phyloP scores from a whole-genome alignment of 345 rosid species.

The Euphorbia pulcherrima region DNA sequence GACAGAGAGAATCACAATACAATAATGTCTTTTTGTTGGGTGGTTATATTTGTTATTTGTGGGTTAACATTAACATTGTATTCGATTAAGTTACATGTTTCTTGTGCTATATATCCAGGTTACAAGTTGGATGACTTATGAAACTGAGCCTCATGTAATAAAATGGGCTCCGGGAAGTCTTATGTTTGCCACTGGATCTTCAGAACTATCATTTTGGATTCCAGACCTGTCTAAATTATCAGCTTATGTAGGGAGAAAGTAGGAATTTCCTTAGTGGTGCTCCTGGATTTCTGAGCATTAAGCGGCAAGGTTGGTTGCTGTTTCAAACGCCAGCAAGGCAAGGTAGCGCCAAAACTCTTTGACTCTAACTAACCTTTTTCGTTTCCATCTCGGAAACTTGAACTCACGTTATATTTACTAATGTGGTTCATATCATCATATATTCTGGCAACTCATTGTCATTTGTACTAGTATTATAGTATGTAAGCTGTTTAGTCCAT shows the following conservation, averaged over 20 bases:
- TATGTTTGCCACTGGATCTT: conserved; percentile 85
- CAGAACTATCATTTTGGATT: conserved; percentile 78
- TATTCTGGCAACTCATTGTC: background rate
- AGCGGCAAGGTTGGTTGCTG: background rate
- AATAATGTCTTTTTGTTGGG: background rate
- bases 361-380: no score
- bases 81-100: background rate
- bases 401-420: no score
- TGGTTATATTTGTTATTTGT: background rate
- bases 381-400: no score
- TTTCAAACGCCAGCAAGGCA: no score
- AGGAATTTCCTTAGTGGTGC: background rate
- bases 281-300: background rate
- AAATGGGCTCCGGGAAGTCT: conserved; percentile 97
- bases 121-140: conserved; percentile 77
- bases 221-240: conserved; percentile 87
- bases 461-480: no score
- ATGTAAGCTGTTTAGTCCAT: background rate
- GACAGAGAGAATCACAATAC: background rate
- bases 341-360: no score
- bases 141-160: conserved; percentile 67
- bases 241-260: conserved; percentile 77
- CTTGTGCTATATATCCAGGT: conserved; percentile 36
- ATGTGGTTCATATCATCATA: background rate
- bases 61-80: background rate